phyloP scores from a whole-genome alignment of 495 filamentous ascomycete species.

The Apiosordaria backusii region DNA sequence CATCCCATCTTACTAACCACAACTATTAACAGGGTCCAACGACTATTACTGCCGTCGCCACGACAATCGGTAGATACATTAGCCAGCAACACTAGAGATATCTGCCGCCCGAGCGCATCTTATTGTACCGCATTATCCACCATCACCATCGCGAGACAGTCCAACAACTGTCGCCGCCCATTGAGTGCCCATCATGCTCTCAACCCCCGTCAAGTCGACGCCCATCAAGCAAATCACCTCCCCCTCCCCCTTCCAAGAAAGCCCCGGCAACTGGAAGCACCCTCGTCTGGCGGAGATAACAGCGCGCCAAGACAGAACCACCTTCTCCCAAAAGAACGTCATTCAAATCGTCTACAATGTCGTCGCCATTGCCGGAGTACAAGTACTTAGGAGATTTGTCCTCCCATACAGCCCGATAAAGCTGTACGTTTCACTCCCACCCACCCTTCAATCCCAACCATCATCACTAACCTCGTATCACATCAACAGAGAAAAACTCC shows the following conservation, averaged over 20 bases:
- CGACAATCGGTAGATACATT: background rate
- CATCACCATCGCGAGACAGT: background rate
- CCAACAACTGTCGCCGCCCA: background rate
- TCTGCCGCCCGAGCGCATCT: background rate
- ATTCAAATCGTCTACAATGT: conserved; percentile 62
- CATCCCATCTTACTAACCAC: conserved; percentile 25
- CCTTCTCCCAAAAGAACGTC: conserved; percentile 68
- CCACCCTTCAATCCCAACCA: background rate
- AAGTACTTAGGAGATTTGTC: conserved; percentile 33
- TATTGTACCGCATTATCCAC: background rate
- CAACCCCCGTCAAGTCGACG: conserved; percentile 31
- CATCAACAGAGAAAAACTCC: conserved; percentile 14
- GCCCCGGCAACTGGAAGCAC: conserved; percentile 82
- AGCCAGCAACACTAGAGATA: background rate
- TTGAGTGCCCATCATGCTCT: background rate
- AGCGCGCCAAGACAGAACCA: conserved; percentile 65
- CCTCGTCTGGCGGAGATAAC: conserved; percentile 76
- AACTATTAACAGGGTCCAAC: background rate
- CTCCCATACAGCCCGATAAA: conserved; percentile 22
- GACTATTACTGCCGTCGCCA: background rate
- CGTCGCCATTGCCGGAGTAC: conserved; percentile 46
- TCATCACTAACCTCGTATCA: conserved; percentile 12
- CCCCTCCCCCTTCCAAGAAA: conserved; percentile 37
- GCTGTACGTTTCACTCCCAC: conserved; percentile 19
- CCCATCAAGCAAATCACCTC: conserved; percentile 40